Conservation (phyloP, 768 basidiomycete species). For the Boletales sp. region DNA sequence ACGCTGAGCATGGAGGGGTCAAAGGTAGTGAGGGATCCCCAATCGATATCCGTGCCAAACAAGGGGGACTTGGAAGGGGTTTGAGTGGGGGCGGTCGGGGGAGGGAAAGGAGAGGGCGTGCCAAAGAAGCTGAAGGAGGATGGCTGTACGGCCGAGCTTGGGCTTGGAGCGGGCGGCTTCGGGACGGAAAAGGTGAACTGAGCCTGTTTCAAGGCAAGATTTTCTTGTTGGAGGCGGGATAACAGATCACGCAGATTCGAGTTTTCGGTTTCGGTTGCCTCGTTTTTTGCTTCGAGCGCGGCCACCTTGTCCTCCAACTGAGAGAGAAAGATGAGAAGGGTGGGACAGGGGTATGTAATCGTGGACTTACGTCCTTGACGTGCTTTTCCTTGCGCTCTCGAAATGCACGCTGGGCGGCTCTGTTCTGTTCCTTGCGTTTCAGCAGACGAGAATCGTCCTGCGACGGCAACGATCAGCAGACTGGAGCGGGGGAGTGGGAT, state of each 20-base stretch:
- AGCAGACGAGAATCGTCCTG: constrained; percentile 72
- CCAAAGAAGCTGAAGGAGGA: constrained; percentile 27
- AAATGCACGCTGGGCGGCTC: constrained; percentile 96
- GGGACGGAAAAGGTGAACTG: constrained; percentile 85
- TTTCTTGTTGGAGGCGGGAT: constrained; percentile 82
- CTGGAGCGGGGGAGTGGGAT: neutral
- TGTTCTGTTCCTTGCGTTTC: constrained; percentile 96
- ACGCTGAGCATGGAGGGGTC: constrained; percentile 65
- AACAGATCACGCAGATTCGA: constrained; percentile 87
- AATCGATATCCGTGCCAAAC: constrained; percentile 42
- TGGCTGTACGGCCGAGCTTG: constrained; percentile 19
- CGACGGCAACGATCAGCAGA: constrained; percentile 7
- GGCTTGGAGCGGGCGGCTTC: constrained; percentile 28
- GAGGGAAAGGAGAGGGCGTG: constrained; percentile 18
- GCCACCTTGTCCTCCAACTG: constrained; percentile 92
- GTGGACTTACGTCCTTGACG: constrained; percentile 81
- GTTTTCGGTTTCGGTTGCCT: constrained; percentile 71
- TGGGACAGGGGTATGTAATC: constrained; percentile 4
- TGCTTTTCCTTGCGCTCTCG: constrained; percentile 96
- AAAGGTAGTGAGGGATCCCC: constrained; percentile 65
- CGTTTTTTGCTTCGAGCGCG: constrained; percentile 80
- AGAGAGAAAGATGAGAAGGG: neutral
- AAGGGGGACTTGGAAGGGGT: constrained; percentile 24
- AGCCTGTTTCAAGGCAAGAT: constrained; percentile 72
- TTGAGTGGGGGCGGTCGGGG: constrained; percentile 28